Conservation (phyloP, 1,284 basidiomycete genomes). For the Ceraceosorus guamensis region DNA sequence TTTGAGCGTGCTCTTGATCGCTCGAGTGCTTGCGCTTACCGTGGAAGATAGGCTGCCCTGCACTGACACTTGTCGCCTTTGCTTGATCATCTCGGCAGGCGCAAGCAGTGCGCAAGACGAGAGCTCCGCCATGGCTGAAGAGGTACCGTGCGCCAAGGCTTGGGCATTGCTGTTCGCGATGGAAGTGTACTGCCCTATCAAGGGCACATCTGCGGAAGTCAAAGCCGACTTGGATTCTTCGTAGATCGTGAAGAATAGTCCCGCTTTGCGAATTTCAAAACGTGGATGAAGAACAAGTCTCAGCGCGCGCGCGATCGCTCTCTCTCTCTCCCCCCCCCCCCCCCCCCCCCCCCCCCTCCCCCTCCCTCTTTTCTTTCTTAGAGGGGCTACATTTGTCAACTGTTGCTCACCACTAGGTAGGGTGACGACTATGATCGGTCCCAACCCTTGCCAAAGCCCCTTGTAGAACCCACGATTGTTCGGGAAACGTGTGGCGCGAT, state of each 20-base stretch:
- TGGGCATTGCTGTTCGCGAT: neutral
- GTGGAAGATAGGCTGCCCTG: too few relatives aligned
- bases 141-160: slow-evolving; percentile 24
- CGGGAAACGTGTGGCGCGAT: slow-evolving; percentile 12
- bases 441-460: slow-evolving; percentile 18
- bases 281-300: too few relatives aligned
- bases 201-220: slow-evolving; percentile 17
- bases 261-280: too few relatives aligned
- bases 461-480: slow-evolving; percentile 7
- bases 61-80: slow-evolving; percentile 29
- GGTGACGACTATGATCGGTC: slow-evolving; percentile 15
- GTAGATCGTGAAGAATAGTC: slow-evolving; percentile 37
- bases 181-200: slow-evolving; percentile 15
- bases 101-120: slow-evolving; percentile 33
- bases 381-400: too few relatives aligned
- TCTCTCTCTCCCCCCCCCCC: too few relatives aligned
- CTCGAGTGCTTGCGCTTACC: neutral
- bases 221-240: slow-evolving; percentile 26
- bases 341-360: too few relatives aligned
- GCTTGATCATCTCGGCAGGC: slow-evolving; percentile 41
- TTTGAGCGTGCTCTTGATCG: neutral
- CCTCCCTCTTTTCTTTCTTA: too few relatives aligned
- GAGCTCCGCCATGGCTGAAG: slow-evolving; percentile 32
- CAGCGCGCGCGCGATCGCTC: too few relatives aligned
- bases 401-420: slow-evolving; percentile 7